Evolutionary conservation across 495 filamentous ascomycete species (phyloP).

Genomic region (Talaromyces ruber): DNA sequence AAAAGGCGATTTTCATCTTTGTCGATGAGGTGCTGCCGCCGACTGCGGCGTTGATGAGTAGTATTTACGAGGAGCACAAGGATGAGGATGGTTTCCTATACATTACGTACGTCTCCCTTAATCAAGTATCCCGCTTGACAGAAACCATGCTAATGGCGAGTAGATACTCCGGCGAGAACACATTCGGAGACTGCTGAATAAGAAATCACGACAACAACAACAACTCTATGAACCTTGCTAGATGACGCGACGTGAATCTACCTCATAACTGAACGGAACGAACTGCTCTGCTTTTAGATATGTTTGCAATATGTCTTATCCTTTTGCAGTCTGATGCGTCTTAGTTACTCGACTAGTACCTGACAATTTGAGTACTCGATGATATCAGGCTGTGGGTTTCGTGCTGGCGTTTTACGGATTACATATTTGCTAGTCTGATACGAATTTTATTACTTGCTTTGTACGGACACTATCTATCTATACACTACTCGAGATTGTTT

Average conservation of each 20-base stretch:
- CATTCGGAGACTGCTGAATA: conserved; percentile 63
- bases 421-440: background rate
- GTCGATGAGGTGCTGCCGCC: conserved; percentile 97
- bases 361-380: background rate
- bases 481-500: background rate
- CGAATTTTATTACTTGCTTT: background rate
- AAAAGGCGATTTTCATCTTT: conserved; percentile 99
- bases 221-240: background rate
- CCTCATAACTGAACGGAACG: background rate
- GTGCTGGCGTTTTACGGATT: conserved; percentile 7
- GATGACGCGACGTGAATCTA: background rate
- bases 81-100: conserved; percentile 52
- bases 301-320: background rate
- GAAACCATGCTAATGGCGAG: conserved; percentile 27
- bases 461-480: background rate
- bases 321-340: background rate
- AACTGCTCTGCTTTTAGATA: background rate
- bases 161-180: conserved; percentile 99
- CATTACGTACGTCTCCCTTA: conserved; percentile 39
- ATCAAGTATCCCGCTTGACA: background rate
- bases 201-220: background rate
- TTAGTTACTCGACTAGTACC: background rate
- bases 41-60: conserved; percentile 96
- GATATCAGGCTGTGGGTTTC: background rate
- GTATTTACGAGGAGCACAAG: conserved; percentile 99